A percentile compares a stretch with the other conserved stretches of the same genome.
phyloP scores from a whole-genome alignment of 2,329 filamentous ascomycete species.

The Sporothrix brunneoviolacea region DNA sequence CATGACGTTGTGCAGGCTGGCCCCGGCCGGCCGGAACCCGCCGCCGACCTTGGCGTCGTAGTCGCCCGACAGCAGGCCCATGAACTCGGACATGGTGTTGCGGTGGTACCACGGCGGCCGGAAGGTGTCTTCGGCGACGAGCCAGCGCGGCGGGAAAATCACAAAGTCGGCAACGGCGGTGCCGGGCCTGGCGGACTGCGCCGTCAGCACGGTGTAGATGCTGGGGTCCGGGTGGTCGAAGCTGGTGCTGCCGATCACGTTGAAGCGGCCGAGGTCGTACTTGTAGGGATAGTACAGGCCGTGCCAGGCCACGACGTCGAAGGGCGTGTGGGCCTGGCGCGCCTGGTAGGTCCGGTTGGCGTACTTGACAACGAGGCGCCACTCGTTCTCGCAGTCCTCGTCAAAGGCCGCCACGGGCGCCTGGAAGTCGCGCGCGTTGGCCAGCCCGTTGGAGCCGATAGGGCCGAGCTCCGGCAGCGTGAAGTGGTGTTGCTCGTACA shows the following conservation, averaged over 20 bases:
- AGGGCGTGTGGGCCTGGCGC: slow-evolving; percentile 58
- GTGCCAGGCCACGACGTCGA: slow-evolving; percentile 40
- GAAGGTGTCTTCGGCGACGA: slow-evolving; percentile 55
- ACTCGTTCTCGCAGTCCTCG: slow-evolving; percentile 37
- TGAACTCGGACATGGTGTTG: slow-evolving; percentile 50
- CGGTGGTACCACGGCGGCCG: slow-evolving; percentile 61
- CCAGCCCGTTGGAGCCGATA: slow-evolving; percentile 59
- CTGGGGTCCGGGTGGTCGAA: slow-evolving; percentile 59
- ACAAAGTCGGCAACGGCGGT: slow-evolving; percentile 52
- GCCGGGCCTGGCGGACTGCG: slow-evolving; percentile 31
- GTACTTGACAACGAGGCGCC: slow-evolving; percentile 52
- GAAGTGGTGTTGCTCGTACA: slow-evolving; percentile 60
- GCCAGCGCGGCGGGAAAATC: slow-evolving; percentile 60
- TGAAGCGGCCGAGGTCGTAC: slow-evolving; percentile 49
- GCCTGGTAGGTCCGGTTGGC: slow-evolving; percentile 54
- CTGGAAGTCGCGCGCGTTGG: slow-evolving; percentile 60
- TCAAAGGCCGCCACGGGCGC: slow-evolving; percentile 54
- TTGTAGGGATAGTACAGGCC: slow-evolving; percentile 56
- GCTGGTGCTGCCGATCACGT: slow-evolving; percentile 39
- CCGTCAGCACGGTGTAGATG: slow-evolving; percentile 59
- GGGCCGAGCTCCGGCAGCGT: slow-evolving; percentile 61
- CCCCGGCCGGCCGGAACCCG: no score
- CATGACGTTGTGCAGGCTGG: no score
- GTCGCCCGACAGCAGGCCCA: slow-evolving; percentile 42
- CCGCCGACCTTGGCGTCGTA: slow-evolving; percentile 27